Percentiles rank a stretch among this genome's conserved stretches.
Conservation (phyloP, 2,329 filamentous ascomycete genomes). For the Fonsecaea multimorphosa region DNA sequence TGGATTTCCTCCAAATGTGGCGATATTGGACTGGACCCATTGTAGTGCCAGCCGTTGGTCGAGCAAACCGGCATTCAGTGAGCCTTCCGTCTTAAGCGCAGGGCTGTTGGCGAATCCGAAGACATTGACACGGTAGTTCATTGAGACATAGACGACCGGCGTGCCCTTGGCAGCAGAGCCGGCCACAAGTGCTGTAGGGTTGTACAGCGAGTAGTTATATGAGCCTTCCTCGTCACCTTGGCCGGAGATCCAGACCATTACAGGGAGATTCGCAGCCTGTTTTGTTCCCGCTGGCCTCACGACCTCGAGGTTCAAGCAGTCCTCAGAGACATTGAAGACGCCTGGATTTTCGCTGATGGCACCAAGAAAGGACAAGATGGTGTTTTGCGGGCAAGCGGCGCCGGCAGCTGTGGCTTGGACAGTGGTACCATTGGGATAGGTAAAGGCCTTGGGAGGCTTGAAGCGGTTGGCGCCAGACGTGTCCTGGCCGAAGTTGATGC, state of each 20-base stretch:
- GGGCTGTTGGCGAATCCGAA: constrained; percentile 48
- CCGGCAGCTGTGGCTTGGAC: constrained; percentile 38
- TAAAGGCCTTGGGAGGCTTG: constrained; percentile 40
- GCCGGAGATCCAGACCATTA: constrained; percentile 42
- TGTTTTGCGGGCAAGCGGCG: constrained; percentile 38
- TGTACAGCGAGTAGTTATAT: constrained; percentile 26
- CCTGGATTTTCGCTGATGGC: constrained; percentile 20
- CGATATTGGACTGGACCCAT: constrained; percentile 39
- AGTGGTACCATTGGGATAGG: constrained; percentile 38
- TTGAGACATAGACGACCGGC: constrained; percentile 31
- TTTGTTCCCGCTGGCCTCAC: constrained; percentile 25
- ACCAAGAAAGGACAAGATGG: constrained; percentile 17
- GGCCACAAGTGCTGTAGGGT: constrained; percentile 30
- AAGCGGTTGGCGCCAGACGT: constrained; percentile 42
- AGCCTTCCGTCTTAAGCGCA: constrained; percentile 40
- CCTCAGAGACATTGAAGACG: constrained; percentile 42
- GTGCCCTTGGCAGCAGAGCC: constrained; percentile 23
- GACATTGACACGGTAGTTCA: constrained; percentile 34
- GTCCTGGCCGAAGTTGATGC: constrained; percentile 42
- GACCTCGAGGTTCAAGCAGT: constrained; percentile 45
- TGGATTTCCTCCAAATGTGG: constrained; percentile 36
- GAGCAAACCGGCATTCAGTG: constrained; percentile 47
- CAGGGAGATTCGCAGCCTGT: constrained; percentile 40
- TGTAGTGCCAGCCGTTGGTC: constrained; percentile 36
- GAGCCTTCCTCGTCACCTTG: constrained; percentile 22